These are phyloP conservation scores for Andrographis paniculata DNA, from an alignment of 305 asterid genomes.

Conservation along the genomic window DNA sequence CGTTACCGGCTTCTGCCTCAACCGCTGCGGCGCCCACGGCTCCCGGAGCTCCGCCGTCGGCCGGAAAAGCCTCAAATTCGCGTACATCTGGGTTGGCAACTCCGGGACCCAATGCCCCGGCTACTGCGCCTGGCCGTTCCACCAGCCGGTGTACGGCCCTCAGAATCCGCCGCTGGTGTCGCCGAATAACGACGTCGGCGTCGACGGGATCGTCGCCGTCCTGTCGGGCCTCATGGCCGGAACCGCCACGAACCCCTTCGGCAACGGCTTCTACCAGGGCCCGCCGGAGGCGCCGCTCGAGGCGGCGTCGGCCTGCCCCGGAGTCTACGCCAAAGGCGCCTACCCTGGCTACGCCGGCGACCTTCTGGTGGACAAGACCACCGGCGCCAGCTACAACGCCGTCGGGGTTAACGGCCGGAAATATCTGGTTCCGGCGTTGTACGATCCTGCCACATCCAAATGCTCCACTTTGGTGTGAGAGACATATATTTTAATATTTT, in stretches of 20 bases:
- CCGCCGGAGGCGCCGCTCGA: conserved; percentile 38
- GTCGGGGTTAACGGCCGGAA: conserved; percentile 12
- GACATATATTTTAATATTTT: no score
- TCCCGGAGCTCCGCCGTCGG: conserved; percentile 16
- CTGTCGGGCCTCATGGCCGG: conserved; percentile 40
- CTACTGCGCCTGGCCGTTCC: conserved; percentile 3
- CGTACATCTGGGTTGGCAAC: conserved; percentile 44
- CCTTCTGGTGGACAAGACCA: not conserved
- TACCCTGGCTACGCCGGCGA: conserved; percentile 32
- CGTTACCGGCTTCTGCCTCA: conserved; percentile 35
- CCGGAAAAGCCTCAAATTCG: conserved; percentile 28
- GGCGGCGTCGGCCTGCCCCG: conserved; percentile 47
- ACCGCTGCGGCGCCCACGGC: conserved; percentile 41
- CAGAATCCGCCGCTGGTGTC: not conserved
- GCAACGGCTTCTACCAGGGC: conserved; percentile 43
- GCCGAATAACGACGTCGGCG: not conserved
- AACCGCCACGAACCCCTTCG: conserved; percentile 41
- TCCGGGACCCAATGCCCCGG: conserved; percentile 42
- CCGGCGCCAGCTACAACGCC: conserved; percentile 9
- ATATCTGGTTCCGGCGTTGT: conserved; percentile 13
- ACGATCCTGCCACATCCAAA: conserved; percentile 10
- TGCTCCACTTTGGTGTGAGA: conserved; percentile 2
- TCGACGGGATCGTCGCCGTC: conserved; percentile 33
- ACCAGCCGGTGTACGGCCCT: conserved; percentile 1
- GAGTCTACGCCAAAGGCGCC: conserved; percentile 39